A percentile compares a stretch with the other conserved stretches of the same genome.
Conservation (phyloP, 2,329 filamentous ascomycete genomes). For the Biscogniauxia marginata region DNA sequence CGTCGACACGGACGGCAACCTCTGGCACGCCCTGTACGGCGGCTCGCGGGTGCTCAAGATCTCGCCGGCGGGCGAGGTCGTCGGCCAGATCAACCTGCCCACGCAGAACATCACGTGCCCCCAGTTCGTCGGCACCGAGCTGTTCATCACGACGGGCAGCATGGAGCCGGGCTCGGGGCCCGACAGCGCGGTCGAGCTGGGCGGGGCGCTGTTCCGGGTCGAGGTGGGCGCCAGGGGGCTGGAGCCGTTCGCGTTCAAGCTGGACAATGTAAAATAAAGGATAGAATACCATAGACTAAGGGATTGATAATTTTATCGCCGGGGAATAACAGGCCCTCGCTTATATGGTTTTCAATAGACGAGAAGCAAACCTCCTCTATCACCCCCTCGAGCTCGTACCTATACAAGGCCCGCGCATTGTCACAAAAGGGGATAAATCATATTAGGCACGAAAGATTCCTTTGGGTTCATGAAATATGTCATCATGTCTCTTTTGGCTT, state of each 20-base stretch:
- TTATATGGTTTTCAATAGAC: no score
- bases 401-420: no score
- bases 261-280: slow-evolving; percentile 27
- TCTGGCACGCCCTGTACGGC: slow-evolving; percentile 88
- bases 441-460: not conserved
- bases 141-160: slow-evolving; percentile 76
- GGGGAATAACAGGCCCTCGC: no score
- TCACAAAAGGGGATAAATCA: not conserved
- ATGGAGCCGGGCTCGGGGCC: slow-evolving; percentile 65
- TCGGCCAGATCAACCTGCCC: slow-evolving; percentile 73
- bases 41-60: slow-evolving; percentile 74
- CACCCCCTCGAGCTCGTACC: no score
- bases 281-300: no score
- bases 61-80: slow-evolving; percentile 63
- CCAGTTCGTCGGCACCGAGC: slow-evolving; percentile 69
- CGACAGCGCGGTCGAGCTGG: slow-evolving; percentile 60
- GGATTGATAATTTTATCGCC: no score
- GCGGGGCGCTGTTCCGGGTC: slow-evolving; percentile 72
- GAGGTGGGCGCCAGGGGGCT: slow-evolving; percentile 72
- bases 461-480: no score
- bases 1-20: slow-evolving; percentile 77
- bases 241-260: slow-evolving; percentile 62
- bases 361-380: no score
- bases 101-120: slow-evolving; percentile 80
- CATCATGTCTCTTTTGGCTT: no score